Percentiles rank a stretch among this genome's conserved stretches.
Evolutionary conservation across 768 basidiomycete species (phyloP).

Genomic region (Pleurotus cornucopiae): DNA sequence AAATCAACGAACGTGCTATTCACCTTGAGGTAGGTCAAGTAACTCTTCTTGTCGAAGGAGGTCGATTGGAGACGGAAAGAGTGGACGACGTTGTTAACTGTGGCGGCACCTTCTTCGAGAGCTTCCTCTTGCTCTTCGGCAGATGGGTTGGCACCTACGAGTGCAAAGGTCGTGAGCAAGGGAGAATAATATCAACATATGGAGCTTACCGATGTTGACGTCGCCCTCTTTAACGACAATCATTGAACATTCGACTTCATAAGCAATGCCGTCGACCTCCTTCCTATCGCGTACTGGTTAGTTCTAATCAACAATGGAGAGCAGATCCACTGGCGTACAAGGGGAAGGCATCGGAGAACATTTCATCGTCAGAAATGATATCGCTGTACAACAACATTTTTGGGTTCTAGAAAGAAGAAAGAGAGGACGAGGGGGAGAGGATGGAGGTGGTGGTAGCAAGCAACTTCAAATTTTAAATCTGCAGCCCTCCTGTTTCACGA

Average conservation of each 20-base stretch:
- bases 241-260: constrained; percentile 80
- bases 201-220: constrained; percentile 74
- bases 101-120: constrained; percentile 70
- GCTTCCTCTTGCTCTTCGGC: constrained; percentile 81
- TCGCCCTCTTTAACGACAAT: constrained; percentile 74
- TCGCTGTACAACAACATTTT: constrained; percentile 76
- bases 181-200: constrained; percentile 14
- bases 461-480: constrained; percentile 11
- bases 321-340: constrained; percentile 43
- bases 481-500: constrained; percentile 13
- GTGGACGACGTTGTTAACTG: constrained; percentile 87
- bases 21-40: constrained; percentile 79
- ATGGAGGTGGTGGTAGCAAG: constrained; percentile 13
- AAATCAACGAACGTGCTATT: constrained; percentile 10
- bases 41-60: constrained; percentile 88
- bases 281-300: constrained; percentile 45
- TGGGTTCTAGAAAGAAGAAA: constrained; percentile 10
- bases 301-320: constrained; percentile 10
- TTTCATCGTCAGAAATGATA: constrained; percentile 78
- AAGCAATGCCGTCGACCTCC: constrained; percentile 70
- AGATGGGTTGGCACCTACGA: constrained; percentile 86
- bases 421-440: constrained; percentile 16
- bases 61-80: constrained; percentile 88
- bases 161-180: not conserved
- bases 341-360: constrained; percentile 92